Percentiles rank a stretch among this genome's conserved stretches.
Conservation (phyloP, 2,329 filamentous ascomycete species). For the Aspergillus sp. region DNA sequence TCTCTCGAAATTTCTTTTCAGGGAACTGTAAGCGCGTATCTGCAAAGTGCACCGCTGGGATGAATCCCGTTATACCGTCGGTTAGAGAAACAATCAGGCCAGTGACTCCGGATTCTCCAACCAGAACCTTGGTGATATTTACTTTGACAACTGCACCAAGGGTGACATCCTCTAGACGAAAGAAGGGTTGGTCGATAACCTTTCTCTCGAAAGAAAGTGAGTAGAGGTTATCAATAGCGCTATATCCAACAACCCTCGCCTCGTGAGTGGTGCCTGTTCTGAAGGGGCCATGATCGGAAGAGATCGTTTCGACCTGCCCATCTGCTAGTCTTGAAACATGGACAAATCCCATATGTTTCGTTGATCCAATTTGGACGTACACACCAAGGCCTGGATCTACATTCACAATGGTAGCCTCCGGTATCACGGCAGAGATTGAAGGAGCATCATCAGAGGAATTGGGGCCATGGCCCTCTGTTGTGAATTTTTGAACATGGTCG, state of each 20-base stretch:
- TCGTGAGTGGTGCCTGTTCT: constrained; percentile 76
- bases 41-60: constrained; percentile 83
- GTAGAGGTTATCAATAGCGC: constrained; percentile 80
- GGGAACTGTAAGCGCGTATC: constrained; percentile 87
- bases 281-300: constrained; percentile 73
- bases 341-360: constrained; percentile 75
- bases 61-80: constrained; percentile 84
- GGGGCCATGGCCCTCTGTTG: constrained; percentile 30
- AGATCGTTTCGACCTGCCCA: constrained; percentile 80
- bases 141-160: constrained; percentile 79
- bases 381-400: constrained; percentile 80
- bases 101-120: constrained; percentile 73
- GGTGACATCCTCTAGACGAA: constrained; percentile 86
- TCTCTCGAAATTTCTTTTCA: constrained; percentile 93
- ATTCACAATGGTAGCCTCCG: constrained; percentile 74
- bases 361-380: constrained; percentile 70
- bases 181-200: constrained; percentile 81
- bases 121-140: constrained; percentile 78
- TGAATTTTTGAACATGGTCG: constrained; percentile 75
- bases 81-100: constrained; percentile 81
- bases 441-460: constrained; percentile 48
- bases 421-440: constrained; percentile 66
- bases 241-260: constrained; percentile 83
- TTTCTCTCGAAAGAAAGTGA: constrained; percentile 80
- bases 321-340: constrained; percentile 94